Percentiles rank a stretch among this genome's conserved stretches.
These are phyloP conservation scores for Tolypocladium amazonense DNA, from an alignment of 2,329 filamentous ascomycete genomes.

Conservation along the genomic window DNA sequence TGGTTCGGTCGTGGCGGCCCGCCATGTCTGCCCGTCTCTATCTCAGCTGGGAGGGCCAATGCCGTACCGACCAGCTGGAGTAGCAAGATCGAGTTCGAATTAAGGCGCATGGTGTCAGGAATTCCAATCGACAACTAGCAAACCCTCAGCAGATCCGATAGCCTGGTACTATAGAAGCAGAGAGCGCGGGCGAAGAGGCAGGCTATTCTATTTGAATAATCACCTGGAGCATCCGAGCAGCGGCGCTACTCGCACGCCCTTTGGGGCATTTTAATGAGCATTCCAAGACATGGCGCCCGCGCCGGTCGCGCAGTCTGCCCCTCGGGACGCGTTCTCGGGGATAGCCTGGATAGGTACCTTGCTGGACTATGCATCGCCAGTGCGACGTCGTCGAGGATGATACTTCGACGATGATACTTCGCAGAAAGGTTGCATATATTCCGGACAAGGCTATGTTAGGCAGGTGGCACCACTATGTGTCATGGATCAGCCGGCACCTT, in stretches of 20 bases:
- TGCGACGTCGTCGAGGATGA: background rate
- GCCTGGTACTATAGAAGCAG: no score
- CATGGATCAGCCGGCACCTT: background rate
- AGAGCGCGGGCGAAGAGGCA: background rate
- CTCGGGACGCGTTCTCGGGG: background rate
- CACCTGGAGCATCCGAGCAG: background rate
- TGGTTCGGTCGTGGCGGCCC: slow-evolving; percentile 16
- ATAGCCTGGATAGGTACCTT: background rate
- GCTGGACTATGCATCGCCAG: background rate
- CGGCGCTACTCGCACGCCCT: background rate
- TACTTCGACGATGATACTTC: background rate
- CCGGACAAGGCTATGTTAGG: slow-evolving; percentile 1
- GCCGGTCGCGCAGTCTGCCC: background rate
- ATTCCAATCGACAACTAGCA: background rate
- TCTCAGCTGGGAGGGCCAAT: slow-evolving; percentile 1
- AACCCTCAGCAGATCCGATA: background rate
- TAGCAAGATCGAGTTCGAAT: slow-evolving; percentile 1
- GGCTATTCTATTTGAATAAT: background rate
- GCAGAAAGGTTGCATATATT: background rate
- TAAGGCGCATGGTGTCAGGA: slow-evolving; percentile 4
- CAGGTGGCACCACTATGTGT: slow-evolving; percentile 2
- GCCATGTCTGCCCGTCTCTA: background rate
- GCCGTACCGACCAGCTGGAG: slow-evolving; percentile 3
- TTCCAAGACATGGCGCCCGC: slow-evolving; percentile 1
- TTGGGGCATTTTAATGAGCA: background rate